A percentile compares a stretch with the other conserved stretches of the same genome.
Conservation (phyloP, 257 asterid genomes). For the Cinchona pubescens region DNA sequence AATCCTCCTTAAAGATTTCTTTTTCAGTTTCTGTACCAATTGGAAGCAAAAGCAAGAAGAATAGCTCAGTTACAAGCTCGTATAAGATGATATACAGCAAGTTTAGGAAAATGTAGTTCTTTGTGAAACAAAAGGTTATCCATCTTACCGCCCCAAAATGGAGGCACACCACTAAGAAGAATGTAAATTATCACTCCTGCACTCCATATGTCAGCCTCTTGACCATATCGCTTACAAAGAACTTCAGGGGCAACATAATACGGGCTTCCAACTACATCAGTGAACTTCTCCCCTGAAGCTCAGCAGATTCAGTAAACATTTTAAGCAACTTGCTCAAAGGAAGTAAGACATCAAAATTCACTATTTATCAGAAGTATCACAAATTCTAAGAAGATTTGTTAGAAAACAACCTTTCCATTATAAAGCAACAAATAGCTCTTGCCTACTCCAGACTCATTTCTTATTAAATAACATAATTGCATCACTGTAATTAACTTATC, state of each 20-base stretch:
- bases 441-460: background rate
- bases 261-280: slow-evolving; percentile 32
- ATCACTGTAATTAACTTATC: background rate
- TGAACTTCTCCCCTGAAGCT: slow-evolving; percentile 24
- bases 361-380: background rate
- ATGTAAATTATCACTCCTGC: slow-evolving; percentile 35
- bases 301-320: slow-evolving; percentile 1
- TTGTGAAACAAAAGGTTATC: background rate
- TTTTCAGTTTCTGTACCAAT: slow-evolving; percentile 23
- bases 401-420: background rate
- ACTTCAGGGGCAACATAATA: slow-evolving; percentile 37
- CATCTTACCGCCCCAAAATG: slow-evolving; percentile 29
- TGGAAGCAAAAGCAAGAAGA: background rate
- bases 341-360: background rate
- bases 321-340: background rate
- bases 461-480: background rate
- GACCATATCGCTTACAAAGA: slow-evolving; percentile 24
- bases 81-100: background rate
- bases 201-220: slow-evolving; percentile 34
- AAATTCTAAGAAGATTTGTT: background rate
- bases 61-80: background rate
- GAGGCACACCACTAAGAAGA: slow-evolving; percentile 29
- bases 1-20: slow-evolving; percentile 26
- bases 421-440: background rate
- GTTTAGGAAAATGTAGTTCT: background rate